A percentile compares a stretch with the other conserved stretches of the same genome.
Evolutionary conservation across 306 rosid species (phyloP).

Genomic region (Morella rubra): DNA sequence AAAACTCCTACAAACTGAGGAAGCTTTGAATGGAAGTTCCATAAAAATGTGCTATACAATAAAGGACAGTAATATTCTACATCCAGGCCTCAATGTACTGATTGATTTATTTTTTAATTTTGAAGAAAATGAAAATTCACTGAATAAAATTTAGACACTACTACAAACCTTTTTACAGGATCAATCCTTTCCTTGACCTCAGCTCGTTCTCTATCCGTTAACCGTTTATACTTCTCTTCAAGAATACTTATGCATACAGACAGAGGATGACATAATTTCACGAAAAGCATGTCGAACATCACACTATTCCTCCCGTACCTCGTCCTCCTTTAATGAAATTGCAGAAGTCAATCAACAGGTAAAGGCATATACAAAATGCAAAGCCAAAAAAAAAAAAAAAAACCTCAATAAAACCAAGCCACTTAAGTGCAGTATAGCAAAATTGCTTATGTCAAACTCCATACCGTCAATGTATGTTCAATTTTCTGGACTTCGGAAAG

Average conservation of each 20-base stretch:
- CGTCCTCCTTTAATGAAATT: constrained; percentile 53
- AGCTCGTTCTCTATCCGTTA: constrained; percentile 65
- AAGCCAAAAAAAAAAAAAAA: not conserved
- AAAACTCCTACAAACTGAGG: not conserved
- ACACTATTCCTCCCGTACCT: constrained; percentile 63
- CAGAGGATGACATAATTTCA: constrained; percentile 88
- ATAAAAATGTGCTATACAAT: not conserved
- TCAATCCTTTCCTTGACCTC: constrained; percentile 72
- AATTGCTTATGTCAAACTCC: constrained; percentile 14
- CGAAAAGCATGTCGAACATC: constrained; percentile 89
- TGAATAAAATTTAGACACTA: not conserved
- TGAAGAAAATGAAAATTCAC: not conserved
- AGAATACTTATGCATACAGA: constrained; percentile 95
- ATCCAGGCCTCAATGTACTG: not conserved
- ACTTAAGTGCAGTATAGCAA: not conserved
- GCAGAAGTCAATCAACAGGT: constrained; percentile 11
- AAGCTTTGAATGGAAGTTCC: not conserved
- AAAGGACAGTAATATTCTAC: not conserved
- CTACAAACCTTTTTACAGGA: constrained; percentile 72
- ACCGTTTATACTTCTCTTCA: constrained; percentile 69
- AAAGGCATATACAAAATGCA: constrained; percentile 16
- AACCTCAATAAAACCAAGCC: not conserved
- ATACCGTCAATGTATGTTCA: constrained; percentile 74
- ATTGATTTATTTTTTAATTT: not conserved
- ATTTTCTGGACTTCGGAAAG: constrained; percentile 74